These are phyloP conservation scores for Sphaceloma murrayae DNA, from an alignment of 2,329 filamentous ascomycete genomes.

Conservation along the genomic window DNA sequence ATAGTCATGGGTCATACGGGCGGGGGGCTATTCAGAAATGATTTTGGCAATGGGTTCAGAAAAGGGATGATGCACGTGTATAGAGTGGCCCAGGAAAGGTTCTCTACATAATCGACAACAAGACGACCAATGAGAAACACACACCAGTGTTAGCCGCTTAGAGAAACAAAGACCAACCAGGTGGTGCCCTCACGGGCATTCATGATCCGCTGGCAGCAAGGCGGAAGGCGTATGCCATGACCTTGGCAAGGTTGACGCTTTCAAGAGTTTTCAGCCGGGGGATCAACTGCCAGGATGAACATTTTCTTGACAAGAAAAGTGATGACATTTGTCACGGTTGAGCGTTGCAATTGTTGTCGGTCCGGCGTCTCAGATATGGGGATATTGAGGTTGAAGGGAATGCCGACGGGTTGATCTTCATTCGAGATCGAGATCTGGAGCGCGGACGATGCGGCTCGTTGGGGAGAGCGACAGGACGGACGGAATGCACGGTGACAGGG, in stretches of 20 bases:
- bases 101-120: constrained; percentile 6
- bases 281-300: neutral
- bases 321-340: constrained; percentile 11
- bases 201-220: neutral
- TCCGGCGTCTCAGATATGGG: constrained; percentile 9
- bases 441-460: constrained; percentile 10
- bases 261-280: neutral
- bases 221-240: constrained; percentile 5
- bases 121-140: neutral
- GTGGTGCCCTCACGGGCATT: neutral
- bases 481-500: constrained; percentile 15
- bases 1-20: too few species aligned
- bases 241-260: neutral
- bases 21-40: too few species aligned
- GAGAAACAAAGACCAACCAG: neutral
- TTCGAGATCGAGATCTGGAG: constrained; percentile 9
- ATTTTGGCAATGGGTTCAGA: too few species aligned
- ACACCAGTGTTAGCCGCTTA: constrained; percentile 7
- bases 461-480: constrained; percentile 1
- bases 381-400: neutral
- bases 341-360: constrained; percentile 3
- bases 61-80: neutral
- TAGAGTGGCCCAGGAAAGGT: neutral
- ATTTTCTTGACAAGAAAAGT: neutral
- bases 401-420: constrained; percentile 4